Conservation (phyloP, 192 early-diverging fungal genomes). For the Ambispora gerdemannii region DNA sequence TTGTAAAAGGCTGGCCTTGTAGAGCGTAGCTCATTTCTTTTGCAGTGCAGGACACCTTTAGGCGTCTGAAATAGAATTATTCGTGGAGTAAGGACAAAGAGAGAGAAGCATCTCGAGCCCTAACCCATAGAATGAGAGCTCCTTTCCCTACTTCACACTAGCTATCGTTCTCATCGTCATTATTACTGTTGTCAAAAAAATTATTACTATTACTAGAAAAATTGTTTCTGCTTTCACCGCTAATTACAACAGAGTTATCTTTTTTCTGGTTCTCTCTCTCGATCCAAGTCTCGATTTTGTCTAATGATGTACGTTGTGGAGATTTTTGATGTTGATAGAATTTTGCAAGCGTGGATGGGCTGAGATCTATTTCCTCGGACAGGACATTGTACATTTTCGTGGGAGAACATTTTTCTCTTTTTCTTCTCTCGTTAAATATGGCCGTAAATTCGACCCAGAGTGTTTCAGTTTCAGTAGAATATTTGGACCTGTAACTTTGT, state of each 20-base stretch:
- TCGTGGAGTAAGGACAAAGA: no score
- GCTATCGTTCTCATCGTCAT: conserved; percentile 3
- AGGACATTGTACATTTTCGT: conserved; percentile 13
- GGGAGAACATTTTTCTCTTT: background rate
- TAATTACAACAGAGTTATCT: background rate
- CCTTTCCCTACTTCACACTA: background rate
- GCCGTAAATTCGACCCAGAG: background rate
- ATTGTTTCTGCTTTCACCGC: background rate
- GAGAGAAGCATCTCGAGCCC: background rate
- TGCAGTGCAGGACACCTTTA: no score
- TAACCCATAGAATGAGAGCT: background rate
- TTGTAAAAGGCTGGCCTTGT: no score
- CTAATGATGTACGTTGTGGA: background rate
- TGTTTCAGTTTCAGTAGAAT: background rate
- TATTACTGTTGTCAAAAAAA: background rate
- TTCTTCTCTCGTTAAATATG: conserved; percentile 2
- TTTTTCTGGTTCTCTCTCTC: background rate
- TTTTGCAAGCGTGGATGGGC: background rate
- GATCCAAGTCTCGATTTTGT: conserved; percentile 5
- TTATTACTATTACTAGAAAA: no score
- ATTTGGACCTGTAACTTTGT: background rate
- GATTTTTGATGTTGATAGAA: conserved; percentile 3
- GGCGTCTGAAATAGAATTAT: no score
- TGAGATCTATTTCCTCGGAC: background rate
- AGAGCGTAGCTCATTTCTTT: no score